These are phyloP conservation scores for Funneliformis caledonium DNA, from an alignment of 371 early-diverging fungal genomes.

Conservation along the genomic window DNA sequence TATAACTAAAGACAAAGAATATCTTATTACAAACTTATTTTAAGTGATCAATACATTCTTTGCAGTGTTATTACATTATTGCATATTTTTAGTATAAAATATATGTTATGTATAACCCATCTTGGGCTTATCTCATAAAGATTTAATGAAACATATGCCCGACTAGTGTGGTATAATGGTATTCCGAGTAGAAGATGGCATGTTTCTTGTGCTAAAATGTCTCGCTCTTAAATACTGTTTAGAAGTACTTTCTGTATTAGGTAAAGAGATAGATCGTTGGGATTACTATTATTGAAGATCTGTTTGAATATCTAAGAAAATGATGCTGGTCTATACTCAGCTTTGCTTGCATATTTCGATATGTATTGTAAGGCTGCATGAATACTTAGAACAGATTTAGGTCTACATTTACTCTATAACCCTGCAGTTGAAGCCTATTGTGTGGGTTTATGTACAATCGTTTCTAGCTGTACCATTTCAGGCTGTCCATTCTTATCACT, in stretches of 20 bases:
- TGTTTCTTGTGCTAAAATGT: slow-evolving; percentile 7
- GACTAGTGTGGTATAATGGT: too few species aligned
- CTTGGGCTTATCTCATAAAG: not conserved
- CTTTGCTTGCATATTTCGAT: too few species aligned
- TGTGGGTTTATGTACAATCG: slow-evolving; percentile 1
- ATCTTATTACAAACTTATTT: not conserved
- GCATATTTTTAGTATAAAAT: not conserved
- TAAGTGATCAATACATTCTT: not conserved
- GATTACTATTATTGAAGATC: too few species aligned
- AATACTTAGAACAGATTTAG: slow-evolving; percentile 10
- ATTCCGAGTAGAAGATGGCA: slow-evolving; percentile 17
- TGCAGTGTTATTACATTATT: not conserved
- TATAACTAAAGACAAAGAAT: too few species aligned
- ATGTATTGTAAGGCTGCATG: slow-evolving; percentile 13
- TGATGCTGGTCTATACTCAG: not conserved
- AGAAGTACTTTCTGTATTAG: too few species aligned
- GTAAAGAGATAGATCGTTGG: too few species aligned
- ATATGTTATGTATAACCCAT: not conserved
- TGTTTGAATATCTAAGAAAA: slow-evolving; percentile 13
- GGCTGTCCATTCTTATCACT: not conserved
- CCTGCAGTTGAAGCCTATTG: slow-evolving; percentile 8
- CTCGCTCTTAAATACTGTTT: not conserved
- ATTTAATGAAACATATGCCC: too few species aligned
- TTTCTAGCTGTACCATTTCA: too few species aligned
- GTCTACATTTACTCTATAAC: slow-evolving; percentile 9